Evolutionary conservation across 441 rosid species (phyloP).

Genomic region (Codiaeum variegatum): DNA sequence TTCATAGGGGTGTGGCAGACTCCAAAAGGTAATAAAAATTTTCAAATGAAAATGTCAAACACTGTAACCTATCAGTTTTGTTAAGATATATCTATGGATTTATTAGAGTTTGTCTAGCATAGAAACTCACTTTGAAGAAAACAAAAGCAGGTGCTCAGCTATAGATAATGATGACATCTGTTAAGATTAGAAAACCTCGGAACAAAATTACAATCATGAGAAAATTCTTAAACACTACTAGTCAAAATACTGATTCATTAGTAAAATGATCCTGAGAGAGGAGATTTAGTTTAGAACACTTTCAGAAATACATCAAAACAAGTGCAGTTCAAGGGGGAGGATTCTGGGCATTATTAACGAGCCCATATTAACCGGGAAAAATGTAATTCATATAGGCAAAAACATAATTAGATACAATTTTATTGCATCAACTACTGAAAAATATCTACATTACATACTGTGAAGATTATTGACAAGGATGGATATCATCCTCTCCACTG

Average conservation of each 20-base stretch:
- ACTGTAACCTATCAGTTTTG: background rate
- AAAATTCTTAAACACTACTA: background rate
- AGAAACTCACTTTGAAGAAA: background rate
- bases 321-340: background rate
- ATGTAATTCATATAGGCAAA: background rate
- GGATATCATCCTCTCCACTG: conserved; percentile 95
- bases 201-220: background rate
- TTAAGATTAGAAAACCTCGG: background rate
- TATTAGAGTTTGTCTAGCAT: background rate
- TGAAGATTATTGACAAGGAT: conserved; percentile 94
- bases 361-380: background rate
- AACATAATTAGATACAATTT: background rate
- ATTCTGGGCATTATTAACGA: background rate
- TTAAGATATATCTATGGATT: background rate
- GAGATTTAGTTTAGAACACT: background rate
- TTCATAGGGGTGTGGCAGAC: background rate
- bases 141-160: background rate
- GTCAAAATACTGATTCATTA: background rate
- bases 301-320: background rate
- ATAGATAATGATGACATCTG: background rate
- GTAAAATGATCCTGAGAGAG: background rate
- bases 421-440: conserved; percentile 18
- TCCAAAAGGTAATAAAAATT: background rate
- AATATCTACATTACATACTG: conserved; percentile 52
- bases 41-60: background rate